Evolutionary conservation across 1,139 yeast species (phyloP).

Genomic region (Protomyces inouyei): DNA sequence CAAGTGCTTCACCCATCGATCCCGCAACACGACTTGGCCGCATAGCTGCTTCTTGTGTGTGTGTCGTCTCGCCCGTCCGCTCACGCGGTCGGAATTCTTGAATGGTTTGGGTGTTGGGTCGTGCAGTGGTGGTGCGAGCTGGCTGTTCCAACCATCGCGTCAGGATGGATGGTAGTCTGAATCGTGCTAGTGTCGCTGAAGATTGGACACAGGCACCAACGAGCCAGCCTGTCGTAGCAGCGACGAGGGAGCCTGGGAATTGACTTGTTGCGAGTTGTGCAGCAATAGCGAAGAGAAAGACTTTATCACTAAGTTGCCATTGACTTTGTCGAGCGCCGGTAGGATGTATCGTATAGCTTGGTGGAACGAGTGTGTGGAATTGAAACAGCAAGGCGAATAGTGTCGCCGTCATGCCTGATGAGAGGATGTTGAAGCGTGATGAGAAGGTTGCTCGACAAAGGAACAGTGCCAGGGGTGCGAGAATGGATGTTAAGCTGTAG

Average conservation of each 20-base stretch:
- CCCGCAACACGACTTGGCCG: neutral
- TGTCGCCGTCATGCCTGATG: constrained; percentile 62
- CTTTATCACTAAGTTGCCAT: constrained; percentile 48
- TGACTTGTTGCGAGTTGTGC: constrained; percentile 52
- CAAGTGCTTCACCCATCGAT: neutral
- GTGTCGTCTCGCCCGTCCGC: neutral
- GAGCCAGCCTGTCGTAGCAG: constrained; percentile 54
- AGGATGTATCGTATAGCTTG: constrained; percentile 45
- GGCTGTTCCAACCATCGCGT: neutral
- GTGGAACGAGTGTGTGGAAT: constrained; percentile 56
- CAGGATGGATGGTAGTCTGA: neutral
- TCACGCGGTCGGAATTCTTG: neutral
- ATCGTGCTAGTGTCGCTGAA: neutral
- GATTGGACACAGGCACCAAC: constrained; percentile 49
- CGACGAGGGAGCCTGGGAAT: constrained; percentile 45
- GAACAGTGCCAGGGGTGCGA: constrained; percentile 29
- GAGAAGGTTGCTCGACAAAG: neutral
- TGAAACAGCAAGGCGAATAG: constrained; percentile 57
- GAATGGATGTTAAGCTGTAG: constrained; percentile 25
- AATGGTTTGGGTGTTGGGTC: neutral
- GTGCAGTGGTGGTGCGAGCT: neutral
- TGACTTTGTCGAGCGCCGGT: neutral
- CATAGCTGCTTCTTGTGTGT: neutral
- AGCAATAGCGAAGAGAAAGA: constrained; percentile 52
- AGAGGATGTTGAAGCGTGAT: constrained; percentile 35